Base-by-base conservation (phyloP, 306 rosid genomes). In the Cicer chorassanicum region DNA sequence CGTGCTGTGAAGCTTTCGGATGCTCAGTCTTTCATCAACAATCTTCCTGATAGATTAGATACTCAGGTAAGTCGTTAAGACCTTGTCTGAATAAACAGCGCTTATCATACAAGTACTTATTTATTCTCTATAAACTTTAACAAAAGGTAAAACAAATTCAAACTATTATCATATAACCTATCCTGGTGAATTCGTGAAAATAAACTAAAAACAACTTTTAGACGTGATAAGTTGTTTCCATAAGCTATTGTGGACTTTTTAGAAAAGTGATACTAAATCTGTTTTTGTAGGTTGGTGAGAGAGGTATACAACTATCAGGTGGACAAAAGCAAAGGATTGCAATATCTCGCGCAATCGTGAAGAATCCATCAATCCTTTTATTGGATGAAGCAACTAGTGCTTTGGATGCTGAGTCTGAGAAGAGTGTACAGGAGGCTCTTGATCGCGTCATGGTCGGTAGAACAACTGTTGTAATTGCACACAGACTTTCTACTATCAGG, bases 351-450 rank as follows among this genome's bases (percentile, higher is more conserved):
- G 98, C 98, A 7, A 84, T 94, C 1, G 89, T 94, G 80, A 94
- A 94, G 84, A 90, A 94, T 80, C 98, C 98, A 9, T 87, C 97
- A 5, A 74, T 94, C 74, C 89, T 91, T 38, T 74, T 94, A 65
- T 54, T 94, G 65, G 98, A 94, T 84, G 98, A 94, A 81, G 98
- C 98, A 43, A 94, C 98, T 1, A 94, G 98, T 74, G 98, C 98
- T 29, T 78, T 94, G 24, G 98, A 94, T 80, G 87, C 95, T 1
- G 97, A 94, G 83, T 91, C 98, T 16, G 98, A 94, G 84, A 94
- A 88, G 88, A 88, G 95, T 78, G 98, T 94, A 14, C 98, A 94
- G 48, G 97, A 94, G 85, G 97, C 98, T 71, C 98, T 94, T 45
- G 98, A 94, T 76, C 96, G 93, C 3, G 97, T 86, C 74, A 94